Evolutionary conservation across 2,329 filamentous ascomycete species (phyloP).

Genomic region (Nemania sp.): DNA sequence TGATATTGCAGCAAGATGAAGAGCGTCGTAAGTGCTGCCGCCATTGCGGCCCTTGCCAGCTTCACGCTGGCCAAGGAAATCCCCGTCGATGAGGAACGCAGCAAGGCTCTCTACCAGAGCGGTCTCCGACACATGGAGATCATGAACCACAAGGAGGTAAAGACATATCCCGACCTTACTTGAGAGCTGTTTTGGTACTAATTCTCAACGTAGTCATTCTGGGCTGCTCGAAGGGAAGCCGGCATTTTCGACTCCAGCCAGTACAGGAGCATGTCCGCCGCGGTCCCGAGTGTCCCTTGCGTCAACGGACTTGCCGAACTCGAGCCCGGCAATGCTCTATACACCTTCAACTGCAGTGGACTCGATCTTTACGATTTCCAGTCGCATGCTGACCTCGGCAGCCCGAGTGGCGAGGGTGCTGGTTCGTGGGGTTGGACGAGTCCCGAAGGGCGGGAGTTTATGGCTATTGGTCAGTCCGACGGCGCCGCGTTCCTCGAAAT

Average conservation of each 20-base stretch:
- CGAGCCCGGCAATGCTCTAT: conserved; percentile 33
- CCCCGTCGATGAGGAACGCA: conserved; percentile 35
- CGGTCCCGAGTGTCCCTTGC: conserved; percentile 31
- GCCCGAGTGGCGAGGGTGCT: conserved; percentile 40
- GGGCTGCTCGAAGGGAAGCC: conserved; percentile 35
- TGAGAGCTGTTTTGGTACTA: conserved; percentile 5
- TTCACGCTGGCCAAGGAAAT: conserved; percentile 38
- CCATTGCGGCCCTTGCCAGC: conserved; percentile 35
- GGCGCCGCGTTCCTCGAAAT: conserved; percentile 59
- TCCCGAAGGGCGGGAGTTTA: conserved; percentile 55
- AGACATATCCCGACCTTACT: neutral
- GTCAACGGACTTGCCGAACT: conserved; percentile 35
- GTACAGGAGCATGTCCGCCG: conserved; percentile 36
- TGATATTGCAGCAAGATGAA: conserved; percentile 33
- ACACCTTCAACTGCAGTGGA: conserved; percentile 38
- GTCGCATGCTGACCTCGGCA: conserved; percentile 42
- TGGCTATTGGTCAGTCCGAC: conserved; percentile 57
- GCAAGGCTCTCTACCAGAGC: conserved; percentile 38
- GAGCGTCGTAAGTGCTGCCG: conserved; percentile 32
- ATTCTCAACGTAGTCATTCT: conserved; percentile 33
- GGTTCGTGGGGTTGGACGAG: conserved; percentile 59
- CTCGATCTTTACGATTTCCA: conserved; percentile 45
- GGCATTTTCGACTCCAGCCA: conserved; percentile 36
- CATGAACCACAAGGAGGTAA: conserved; percentile 38
- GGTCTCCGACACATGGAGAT: conserved; percentile 39